These are phyloP conservation scores for Mollisia scopiformis DNA, from an alignment of 2,329 filamentous ascomycete species.

Conservation along the genomic window DNA sequence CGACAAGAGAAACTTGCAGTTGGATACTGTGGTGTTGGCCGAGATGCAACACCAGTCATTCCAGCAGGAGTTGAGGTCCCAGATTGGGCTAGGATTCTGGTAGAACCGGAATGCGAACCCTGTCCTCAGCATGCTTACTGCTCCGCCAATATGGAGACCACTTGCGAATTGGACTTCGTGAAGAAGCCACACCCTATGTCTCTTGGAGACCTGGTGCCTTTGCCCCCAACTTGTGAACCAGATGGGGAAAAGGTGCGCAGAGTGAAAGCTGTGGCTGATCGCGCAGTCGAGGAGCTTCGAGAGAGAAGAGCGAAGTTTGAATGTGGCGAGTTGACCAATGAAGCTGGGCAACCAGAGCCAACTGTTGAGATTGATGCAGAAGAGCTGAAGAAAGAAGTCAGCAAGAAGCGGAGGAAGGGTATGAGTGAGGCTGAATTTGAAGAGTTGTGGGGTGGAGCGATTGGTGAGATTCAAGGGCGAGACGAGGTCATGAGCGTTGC, in stretches of 20 bases:
- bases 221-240: conserved; percentile 90
- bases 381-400: conserved; percentile 77
- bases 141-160: conserved; percentile 74
- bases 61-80: conserved; percentile 65
- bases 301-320: conserved; percentile 87
- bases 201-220: conserved; percentile 76
- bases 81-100: conserved; percentile 68
- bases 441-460: conserved; percentile 77
- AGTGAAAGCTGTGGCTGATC: conserved; percentile 85
- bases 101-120: conserved; percentile 82
- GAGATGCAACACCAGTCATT: conserved; percentile 51
- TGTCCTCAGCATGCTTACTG: conserved; percentile 92
- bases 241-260: conserved; percentile 90
- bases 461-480: conserved; percentile 69
- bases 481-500: conserved; percentile 60
- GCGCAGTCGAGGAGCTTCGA: conserved; percentile 83
- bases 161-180: conserved; percentile 87
- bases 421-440: conserved; percentile 91
- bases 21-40: conserved; percentile 89
- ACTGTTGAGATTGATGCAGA: conserved; percentile 66
- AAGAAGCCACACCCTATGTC: conserved; percentile 83
- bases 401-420: conserved; percentile 75
- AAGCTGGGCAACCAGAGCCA: conserved; percentile 60
- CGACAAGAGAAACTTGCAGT: conserved; percentile 95
- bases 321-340: conserved; percentile 73